Evolutionary conservation across 1,284 basidiomycete genomes (phyloP), one percentile per base, ranked within the genome.

Genomic region (Lentinula novae-zelandiae): DNA sequence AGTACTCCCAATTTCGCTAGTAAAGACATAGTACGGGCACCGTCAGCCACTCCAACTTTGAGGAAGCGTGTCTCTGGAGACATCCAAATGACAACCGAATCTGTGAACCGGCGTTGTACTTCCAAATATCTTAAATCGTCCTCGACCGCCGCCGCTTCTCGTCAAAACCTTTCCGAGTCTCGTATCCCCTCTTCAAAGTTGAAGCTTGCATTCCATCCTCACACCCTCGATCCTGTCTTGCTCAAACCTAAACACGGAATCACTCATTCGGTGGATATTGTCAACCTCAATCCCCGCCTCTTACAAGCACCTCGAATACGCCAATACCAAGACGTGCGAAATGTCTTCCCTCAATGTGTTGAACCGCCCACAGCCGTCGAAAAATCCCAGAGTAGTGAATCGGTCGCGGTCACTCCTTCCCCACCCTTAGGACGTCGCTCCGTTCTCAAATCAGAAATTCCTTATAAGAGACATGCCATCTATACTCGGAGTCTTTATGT

Each of bases 401-500:
- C 20, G 22, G n/a, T 10, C 42, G 10, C 8, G 15, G 39, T 33
- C 17, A 57, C 22, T 17, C 48, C 33, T 10, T 34, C 13, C 6
- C 4, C 38, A 44, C 22, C 38, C 15, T 20, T 17, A 31, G 33
- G 38, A 31, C 48, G 38, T 44, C 49, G 38, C 20, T 39, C 12
- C 15, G 20, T 22, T 4, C 3, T 20, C 39, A 56, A 46, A 7
- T 46, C 54, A 2, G 42, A 27, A 42, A 34, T 31, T 34, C 54
- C 54, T 9, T 52, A 39, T 7, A 58, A 58, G 52, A 27, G 57
- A 44, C 57, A 58, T 15, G 57, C 57, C 10, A 58, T 58, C 12
- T 58, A 58, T 39, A 58, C 57, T 9, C 57, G 27, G 4, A 58
- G 57, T 40, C 33, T 58, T 6, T 58, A 58, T 22, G 49, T 58